These are phyloP conservation scores for Claviceps quebecensis DNA, from an alignment of 2,329 filamentous ascomycete genomes.

Conservation along the genomic window DNA sequence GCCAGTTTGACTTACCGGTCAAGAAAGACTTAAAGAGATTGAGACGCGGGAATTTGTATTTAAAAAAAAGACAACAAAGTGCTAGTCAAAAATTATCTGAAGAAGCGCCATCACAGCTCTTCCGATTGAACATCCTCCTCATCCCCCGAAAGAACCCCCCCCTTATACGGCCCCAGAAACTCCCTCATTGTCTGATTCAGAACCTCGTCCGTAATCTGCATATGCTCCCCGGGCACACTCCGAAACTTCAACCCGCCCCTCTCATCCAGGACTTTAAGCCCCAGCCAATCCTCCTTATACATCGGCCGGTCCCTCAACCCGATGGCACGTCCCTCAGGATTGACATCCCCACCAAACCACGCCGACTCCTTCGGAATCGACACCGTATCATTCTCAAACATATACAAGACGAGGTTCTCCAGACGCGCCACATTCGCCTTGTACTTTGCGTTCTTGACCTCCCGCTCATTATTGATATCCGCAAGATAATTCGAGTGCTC, in stretches of 20 bases:
- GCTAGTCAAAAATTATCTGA: no score
- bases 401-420: conserved; percentile 72
- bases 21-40: no score
- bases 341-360: conserved; percentile 75
- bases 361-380: conserved; percentile 81
- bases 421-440: conserved; percentile 53
- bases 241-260: conserved; percentile 67
- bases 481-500: conserved; percentile 76
- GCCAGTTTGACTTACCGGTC: no score
- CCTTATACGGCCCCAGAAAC: conserved; percentile 46
- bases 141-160: conserved; percentile 16
- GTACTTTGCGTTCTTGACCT: conserved; percentile 60
- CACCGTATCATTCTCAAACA: conserved; percentile 76
- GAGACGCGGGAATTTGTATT: no score
- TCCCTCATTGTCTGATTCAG: conserved; percentile 51
- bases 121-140: conserved; percentile 13
- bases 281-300: conserved; percentile 90
- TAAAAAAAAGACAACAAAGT: no score
- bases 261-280: conserved; percentile 63
- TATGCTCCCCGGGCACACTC: conserved; percentile 63
- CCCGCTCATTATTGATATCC: conserved; percentile 89
- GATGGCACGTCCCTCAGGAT: conserved; percentile 48
- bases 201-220: conserved; percentile 57
- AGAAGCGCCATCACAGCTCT: conserved; percentile 20
- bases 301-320: conserved; percentile 54